Percentiles rank a stretch among this genome's conserved stretches.
These are phyloP conservation scores for Aspergillus fumigatiaffinis DNA, from an alignment of 2,329 filamentous ascomycete species.

Conservation along the genomic window DNA sequence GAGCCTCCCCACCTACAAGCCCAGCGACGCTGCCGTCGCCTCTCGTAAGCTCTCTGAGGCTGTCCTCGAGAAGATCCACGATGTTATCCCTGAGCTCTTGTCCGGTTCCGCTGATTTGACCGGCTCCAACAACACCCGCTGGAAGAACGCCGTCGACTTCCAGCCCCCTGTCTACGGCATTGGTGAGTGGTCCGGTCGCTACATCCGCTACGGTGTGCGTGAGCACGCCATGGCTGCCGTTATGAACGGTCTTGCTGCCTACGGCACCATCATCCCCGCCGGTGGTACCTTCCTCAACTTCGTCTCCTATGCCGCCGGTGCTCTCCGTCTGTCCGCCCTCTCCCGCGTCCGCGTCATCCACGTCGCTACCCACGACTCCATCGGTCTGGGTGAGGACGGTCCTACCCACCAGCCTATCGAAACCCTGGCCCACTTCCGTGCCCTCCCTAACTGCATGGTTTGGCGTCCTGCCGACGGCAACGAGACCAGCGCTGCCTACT, in stretches of 20 bases:
- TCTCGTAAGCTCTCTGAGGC: conserved; percentile 96
- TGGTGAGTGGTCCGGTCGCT: conserved; percentile 86
- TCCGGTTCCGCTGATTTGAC: conserved; percentile 98
- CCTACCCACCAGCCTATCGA: conserved; percentile 99
- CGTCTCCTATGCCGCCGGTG: conserved; percentile 93
- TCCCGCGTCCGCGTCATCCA: conserved; percentile 90
- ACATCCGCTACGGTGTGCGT: conserved; percentile 57
- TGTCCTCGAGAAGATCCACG: conserved; percentile 83
- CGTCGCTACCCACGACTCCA: conserved; percentile 97
- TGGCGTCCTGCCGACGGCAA: conserved; percentile 98
- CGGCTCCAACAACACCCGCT: conserved; percentile 96
- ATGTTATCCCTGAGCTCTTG: conserved; percentile 79
- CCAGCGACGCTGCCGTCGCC: conserved; percentile 76
- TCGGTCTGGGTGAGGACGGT: conserved; percentile 97
- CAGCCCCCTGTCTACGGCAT: conserved; percentile 82
- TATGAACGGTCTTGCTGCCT: conserved; percentile 78
- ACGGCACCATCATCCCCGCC: conserved; percentile 91
- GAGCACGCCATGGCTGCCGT: conserved; percentile 51
- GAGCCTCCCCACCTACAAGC: conserved; percentile 83
- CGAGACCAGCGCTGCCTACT: conserved; percentile 97
- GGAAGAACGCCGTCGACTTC: conserved; percentile 97
- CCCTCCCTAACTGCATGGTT: conserved; percentile 97
- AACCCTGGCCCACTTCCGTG: conserved; percentile 96
- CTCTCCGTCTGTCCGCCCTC: conserved; percentile 88
- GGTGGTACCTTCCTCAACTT: conserved; percentile 99